Evolutionary conservation across 1,284 basidiomycete genomes (phyloP).

Genomic region (Trametes polyzona): DNA sequence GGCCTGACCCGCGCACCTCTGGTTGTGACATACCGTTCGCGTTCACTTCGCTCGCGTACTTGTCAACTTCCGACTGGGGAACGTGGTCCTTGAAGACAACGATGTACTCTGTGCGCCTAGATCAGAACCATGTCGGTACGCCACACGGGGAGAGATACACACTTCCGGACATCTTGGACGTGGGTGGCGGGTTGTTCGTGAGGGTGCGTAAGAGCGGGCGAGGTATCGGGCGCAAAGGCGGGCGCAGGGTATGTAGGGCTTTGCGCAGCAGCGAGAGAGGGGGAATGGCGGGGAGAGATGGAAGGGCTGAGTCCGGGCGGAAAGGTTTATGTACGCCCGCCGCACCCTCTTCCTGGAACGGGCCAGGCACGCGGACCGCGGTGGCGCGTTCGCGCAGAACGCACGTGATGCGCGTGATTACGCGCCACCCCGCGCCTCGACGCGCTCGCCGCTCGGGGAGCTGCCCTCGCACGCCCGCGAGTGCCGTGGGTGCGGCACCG

Average conservation of each 20-base stretch:
- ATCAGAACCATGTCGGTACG: not conserved
- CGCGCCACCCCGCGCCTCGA: not conserved
- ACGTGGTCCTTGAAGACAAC: slow-evolving; percentile 60
- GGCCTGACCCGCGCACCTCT: too few relatives aligned
- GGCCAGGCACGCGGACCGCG: slow-evolving; percentile 15
- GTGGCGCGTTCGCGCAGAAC: slow-evolving; percentile 10
- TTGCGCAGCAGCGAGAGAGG: not conserved
- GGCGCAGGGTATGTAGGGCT: slow-evolving; percentile 13
- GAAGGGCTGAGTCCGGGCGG: not conserved
- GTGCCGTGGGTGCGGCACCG: not conserved
- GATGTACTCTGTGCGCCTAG: slow-evolving; percentile 48
- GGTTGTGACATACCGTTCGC: slow-evolving; percentile 39
- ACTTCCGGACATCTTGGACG: slow-evolving; percentile 31
- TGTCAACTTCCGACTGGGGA: slow-evolving; percentile 46
- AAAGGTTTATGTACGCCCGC: too few relatives aligned
- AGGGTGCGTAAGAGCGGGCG: slow-evolving; percentile 2
- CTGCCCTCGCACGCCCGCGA: not conserved
- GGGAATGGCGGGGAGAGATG: not conserved
- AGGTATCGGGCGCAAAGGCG: slow-evolving; percentile 1
- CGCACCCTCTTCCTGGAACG: too few relatives aligned
- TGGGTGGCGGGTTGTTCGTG: slow-evolving; percentile 1
- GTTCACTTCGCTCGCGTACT: slow-evolving; percentile 46
- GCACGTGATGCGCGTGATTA: slow-evolving; percentile 18
- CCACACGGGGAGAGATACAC: slow-evolving; percentile 11
- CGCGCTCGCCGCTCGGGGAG: not conserved